Conservation (phyloP, 169 alveolate genomes). For the Pseudocohnilembus persalinus region DNA sequence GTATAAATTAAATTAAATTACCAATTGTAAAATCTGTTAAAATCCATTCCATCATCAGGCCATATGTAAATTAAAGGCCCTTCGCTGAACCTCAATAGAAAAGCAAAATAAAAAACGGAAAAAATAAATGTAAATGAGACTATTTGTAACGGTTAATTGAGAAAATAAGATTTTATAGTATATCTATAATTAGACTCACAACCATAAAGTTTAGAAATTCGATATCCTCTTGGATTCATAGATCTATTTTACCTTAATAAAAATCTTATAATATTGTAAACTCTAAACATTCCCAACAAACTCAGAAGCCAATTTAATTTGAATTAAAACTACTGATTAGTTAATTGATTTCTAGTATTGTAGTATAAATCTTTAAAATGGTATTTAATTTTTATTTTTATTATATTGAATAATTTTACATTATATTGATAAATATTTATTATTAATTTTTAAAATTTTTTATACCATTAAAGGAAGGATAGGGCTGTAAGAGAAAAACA, state of each 20-base stretch:
- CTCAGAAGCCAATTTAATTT: not conserved
- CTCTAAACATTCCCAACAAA: not conserved
- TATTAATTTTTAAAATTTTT: too few species aligned
- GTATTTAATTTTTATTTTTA: too few species aligned
- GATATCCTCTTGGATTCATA: not conserved
- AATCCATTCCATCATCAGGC: not conserved
- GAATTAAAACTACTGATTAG: not conserved
- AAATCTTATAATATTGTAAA: not conserved
- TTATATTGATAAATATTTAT: too few species aligned
- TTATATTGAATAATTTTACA: not conserved
- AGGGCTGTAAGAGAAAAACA: not conserved
- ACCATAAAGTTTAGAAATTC: not conserved
- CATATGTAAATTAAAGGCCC: not conserved
- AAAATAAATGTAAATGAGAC: not conserved
- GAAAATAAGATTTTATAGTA: not conserved
- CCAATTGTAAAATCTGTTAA: not conserved
- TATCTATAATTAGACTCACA: not conserved
- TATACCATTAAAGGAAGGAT: not conserved
- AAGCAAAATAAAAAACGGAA: not conserved
- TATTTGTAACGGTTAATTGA: not conserved
- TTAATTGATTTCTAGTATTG: not conserved
- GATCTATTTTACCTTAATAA: not conserved
- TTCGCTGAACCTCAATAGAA: not conserved
- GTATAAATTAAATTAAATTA: too few species aligned
- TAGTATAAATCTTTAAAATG: not conserved